Base-by-base conservation (phyloP, 352 stramenopile species). In the Globisporangium lucens region DNA sequence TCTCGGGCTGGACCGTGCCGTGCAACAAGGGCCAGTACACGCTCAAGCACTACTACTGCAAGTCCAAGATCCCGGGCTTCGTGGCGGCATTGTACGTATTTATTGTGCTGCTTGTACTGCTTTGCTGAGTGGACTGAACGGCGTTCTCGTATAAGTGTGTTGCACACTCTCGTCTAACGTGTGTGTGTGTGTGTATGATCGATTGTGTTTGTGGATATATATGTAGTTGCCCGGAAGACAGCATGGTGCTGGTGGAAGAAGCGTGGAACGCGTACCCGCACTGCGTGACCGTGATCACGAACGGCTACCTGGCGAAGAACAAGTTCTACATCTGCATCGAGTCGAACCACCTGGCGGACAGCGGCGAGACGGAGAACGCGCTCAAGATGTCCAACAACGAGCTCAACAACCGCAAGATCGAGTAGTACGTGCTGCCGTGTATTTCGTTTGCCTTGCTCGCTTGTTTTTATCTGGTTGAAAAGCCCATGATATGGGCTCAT, bases 271-370 rank as follows among this genome's bases (percentile, higher is more conserved):
- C 88, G 66, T 95, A 94, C 72, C 88, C 88, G 29, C 85, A 94
- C 76, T 95, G 88, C 57, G 77, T 94, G 63, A 95, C 88, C 53
- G 83, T 95, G 63, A 93, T 95, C 66, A 82, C 82, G 30, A 94
- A 93, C 61, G 87, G 87, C 33, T 95, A 93, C 73, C 63, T 95
- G 46, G 75, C 85, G 20, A 94, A 95, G 72, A 82, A 92, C 71
- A 93, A 93, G 77, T 95, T 95, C 61, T 93, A 87, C 75, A 95
- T 95, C 61, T 89, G 69, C 59, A 95, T 95, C 57, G 87, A 95
- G 65, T 93, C 87, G 29, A 68, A 89, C 66, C 87, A 95, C 71
- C 66, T 90, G 51, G 67, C 85, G 4, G 87, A 90, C 70, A 60
- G 63, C 15, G 79, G 82, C 20, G 72, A 87, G 53, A 79, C 75